These are phyloP conservation scores for Paecilomyces sp. DNA, from an alignment of 2,329 filamentous ascomycete species.

Conservation along the genomic window DNA sequence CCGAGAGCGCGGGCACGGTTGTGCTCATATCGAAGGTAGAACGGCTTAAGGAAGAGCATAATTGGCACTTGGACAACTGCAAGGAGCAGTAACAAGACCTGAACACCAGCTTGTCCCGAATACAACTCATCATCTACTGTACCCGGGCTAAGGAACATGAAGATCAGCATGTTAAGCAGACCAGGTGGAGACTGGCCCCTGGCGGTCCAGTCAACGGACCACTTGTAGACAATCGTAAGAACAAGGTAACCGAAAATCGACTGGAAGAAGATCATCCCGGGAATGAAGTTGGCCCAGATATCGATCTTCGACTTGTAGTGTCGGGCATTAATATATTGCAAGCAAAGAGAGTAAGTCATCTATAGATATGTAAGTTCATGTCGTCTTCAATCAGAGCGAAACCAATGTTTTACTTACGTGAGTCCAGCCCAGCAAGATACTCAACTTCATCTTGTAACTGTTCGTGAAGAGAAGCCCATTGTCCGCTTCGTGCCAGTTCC, in stretches of 20 bases:
- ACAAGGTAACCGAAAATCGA: constrained; percentile 96
- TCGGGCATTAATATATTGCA: constrained; percentile 85
- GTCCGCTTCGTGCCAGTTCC: constrained; percentile 92
- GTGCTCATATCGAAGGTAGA: constrained; percentile 90
- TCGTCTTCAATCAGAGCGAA: neutral
- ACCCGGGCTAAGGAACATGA: constrained; percentile 95
- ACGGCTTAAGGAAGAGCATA: constrained; percentile 87
- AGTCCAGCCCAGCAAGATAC: constrained; percentile 91
- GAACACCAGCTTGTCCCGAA: constrained; percentile 65
- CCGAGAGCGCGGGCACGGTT: constrained; percentile 81
- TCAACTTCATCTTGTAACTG: constrained; percentile 99
- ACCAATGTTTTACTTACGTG: constrained; percentile 47
- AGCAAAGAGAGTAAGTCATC: constrained; percentile 96
- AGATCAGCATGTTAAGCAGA: constrained; percentile 97
- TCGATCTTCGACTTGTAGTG: constrained; percentile 95
- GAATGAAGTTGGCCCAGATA: constrained; percentile 94
- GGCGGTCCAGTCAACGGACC: constrained; percentile 79
- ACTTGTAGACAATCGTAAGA: constrained; percentile 93
- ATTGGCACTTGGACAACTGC: constrained; percentile 84
- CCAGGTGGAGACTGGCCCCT: constrained; percentile 67
- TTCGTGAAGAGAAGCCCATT: constrained; percentile 95
- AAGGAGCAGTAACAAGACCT: constrained; percentile 70
- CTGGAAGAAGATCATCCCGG: constrained; percentile 99
- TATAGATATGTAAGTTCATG: constrained; percentile 14
- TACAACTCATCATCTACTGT: constrained; percentile 65